A percentile compares a stretch with the other conserved stretches of the same genome.
Evolutionary conservation across 2,329 filamentous ascomycete genomes (phyloP).

Genomic region (Scedosporium dehoogii): DNA sequence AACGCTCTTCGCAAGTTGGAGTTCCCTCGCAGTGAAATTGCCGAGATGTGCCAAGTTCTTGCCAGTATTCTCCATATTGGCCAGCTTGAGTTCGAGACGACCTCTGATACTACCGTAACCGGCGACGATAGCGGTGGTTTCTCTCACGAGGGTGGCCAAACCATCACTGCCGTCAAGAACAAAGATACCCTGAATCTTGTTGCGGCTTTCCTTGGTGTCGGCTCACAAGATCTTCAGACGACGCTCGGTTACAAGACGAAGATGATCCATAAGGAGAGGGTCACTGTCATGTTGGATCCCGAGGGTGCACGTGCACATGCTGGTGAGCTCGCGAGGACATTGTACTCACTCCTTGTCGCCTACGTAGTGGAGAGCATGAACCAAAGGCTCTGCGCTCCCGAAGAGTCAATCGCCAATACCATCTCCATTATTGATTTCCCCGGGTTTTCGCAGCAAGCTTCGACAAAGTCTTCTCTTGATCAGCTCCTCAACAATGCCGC

Average conservation of each 20-base stretch:
- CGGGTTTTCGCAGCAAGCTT: constrained; percentile 76
- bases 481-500: constrained; percentile 93
- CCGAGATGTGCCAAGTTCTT: constrained; percentile 91
- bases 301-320: constrained; percentile 83
- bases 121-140: constrained; percentile 93
- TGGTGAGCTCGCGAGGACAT: constrained; percentile 82
- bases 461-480: constrained; percentile 78
- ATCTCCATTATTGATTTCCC: constrained; percentile 95
- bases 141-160: constrained; percentile 86
- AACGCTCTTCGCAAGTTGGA: constrained; percentile 88
- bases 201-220: constrained; percentile 89
- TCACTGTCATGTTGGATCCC: constrained; percentile 97
- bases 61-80: constrained; percentile 95
- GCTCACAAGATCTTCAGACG: constrained; percentile 69
- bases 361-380: constrained; percentile 93
- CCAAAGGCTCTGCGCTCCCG: constrained; percentile 73
- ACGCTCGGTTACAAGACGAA: constrained; percentile 94
- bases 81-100: constrained; percentile 85
- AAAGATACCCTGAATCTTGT: constrained; percentile 80
- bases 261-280: constrained; percentile 88
- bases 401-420: constrained; percentile 86
- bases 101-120: constrained; percentile 65
- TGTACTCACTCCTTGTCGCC: constrained; percentile 89
- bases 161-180: constrained; percentile 80
- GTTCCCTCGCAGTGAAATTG: constrained; percentile 86